A percentile compares a stretch with the other conserved stretches of the same genome.
phyloP scores from a whole-genome alignment of 2,329 filamentous ascomycete genomes.

The Xylariales sp. region DNA sequence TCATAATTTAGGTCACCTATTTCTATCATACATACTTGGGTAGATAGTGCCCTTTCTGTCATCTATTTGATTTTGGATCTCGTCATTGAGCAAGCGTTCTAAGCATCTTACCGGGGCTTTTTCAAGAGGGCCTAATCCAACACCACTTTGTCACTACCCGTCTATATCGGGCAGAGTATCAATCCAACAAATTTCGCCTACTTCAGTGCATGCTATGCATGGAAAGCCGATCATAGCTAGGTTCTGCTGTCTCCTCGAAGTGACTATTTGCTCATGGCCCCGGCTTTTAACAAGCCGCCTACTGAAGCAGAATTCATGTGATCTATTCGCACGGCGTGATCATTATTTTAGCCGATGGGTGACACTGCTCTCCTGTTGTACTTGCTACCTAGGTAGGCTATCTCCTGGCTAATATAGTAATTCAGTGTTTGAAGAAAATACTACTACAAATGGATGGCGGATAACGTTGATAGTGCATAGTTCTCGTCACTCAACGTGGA shows the following conservation, averaged over 20 bases:
- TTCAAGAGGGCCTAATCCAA: background rate
- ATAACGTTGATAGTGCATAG: too few species aligned
- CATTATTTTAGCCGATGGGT: background rate
- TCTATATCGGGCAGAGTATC: background rate
- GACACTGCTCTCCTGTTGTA: background rate
- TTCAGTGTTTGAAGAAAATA: background rate
- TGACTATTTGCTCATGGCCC: background rate
- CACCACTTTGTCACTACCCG: background rate
- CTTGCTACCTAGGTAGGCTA: background rate
- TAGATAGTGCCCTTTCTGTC: too few species aligned
- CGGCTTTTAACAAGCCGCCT: background rate
- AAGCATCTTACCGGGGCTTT: background rate
- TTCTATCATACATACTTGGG: background rate
- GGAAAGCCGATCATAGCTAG: too few species aligned
- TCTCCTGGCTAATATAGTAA: background rate
- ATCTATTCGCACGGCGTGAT: background rate
- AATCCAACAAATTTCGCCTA: background rate
- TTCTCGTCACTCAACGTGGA: too few species aligned
- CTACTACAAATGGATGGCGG: too few species aligned
- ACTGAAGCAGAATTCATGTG: background rate
- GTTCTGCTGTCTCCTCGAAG: background rate
- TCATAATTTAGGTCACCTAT: too few species aligned
- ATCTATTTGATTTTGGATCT: background rate
- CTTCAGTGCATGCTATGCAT: background rate
- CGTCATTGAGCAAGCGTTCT: conserved; percentile 3